Conservation (phyloP, 2,329 filamentous ascomycete genomes). For the Xenoacremonium recifei region DNA sequence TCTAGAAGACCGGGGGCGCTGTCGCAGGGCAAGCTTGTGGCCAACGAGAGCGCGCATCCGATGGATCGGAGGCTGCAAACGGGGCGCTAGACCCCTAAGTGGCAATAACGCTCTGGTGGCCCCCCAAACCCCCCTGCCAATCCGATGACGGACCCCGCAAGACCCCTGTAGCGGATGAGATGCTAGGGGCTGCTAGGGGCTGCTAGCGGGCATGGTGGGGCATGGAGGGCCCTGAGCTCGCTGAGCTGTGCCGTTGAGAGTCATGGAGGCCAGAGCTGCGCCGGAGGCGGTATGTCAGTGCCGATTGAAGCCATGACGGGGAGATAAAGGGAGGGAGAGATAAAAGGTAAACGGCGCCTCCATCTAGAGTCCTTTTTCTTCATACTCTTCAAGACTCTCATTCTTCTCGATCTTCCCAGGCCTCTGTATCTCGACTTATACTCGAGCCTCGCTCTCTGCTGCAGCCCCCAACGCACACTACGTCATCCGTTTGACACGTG, state of each 20-base stretch:
- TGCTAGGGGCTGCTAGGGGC: too few species aligned
- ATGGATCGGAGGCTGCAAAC: neutral
- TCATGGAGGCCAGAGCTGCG: too few species aligned
- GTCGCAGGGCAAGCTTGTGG: neutral
- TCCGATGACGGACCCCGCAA: neutral
- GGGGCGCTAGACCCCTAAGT: neutral
- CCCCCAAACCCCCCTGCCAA: neutral
- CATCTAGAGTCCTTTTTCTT: neutral
- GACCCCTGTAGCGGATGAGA: too few species aligned
- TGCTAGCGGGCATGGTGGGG: too few species aligned
- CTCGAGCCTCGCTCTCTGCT: conserved; percentile 1
- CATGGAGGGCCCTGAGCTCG: neutral
- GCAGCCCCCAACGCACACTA: conserved; percentile 13
- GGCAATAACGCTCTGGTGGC: neutral
- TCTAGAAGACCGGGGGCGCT: conserved; percentile 13
- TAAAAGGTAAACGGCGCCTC: too few species aligned
- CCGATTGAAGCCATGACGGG: conserved; percentile 2
- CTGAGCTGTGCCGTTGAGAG: too few species aligned
- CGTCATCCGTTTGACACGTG: conserved; percentile 22
- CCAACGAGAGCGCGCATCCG: neutral
- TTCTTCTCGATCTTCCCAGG: neutral
- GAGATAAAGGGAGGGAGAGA: neutral
- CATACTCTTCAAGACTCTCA: neutral
- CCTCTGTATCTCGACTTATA: neutral
- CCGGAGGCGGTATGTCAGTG: conserved; percentile 1